phyloP scores from a whole-genome alignment of 2,329 filamentous ascomycete genomes.

The Sporothrix curviconia region DNA sequence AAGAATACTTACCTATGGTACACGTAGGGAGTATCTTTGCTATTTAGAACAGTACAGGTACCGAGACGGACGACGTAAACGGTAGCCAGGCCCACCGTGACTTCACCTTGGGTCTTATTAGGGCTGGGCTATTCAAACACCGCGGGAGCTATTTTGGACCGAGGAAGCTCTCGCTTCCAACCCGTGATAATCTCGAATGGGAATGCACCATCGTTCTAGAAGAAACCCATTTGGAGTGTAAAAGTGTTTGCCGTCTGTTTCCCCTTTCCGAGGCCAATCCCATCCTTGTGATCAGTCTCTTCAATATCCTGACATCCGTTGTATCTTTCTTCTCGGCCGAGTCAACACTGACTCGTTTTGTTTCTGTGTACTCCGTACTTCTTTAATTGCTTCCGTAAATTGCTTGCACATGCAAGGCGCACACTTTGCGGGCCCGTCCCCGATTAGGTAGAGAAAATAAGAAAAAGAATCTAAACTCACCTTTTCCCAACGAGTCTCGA shows the following conservation, averaged over 20 bases:
- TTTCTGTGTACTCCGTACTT: background rate
- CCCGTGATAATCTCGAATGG: constrained; percentile 1
- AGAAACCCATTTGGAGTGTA: too few species aligned
- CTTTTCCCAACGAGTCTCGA: background rate
- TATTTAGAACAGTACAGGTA: too few species aligned
- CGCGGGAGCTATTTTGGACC: constrained; percentile 8
- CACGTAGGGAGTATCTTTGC: too few species aligned
- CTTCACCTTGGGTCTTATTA: background rate
- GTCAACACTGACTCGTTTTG: background rate
- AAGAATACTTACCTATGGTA: background rate
- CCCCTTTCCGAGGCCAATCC: background rate
- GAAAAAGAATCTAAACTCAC: background rate
- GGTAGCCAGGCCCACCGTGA: background rate
- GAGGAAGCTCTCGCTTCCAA: background rate
- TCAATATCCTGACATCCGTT: background rate
- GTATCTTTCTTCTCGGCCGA: background rate
- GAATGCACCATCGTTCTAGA: too few species aligned
- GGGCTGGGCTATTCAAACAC: background rate
- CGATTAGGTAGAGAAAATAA: too few species aligned
- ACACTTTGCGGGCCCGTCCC: background rate
- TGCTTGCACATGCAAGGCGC: background rate
- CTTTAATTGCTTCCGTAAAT: background rate
- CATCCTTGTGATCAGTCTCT: background rate
- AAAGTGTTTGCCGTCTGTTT: background rate
- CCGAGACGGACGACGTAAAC: too few species aligned